Evolutionary conservation across 495 filamentous ascomycete species (phyloP).

Genomic region (Penicillium mononematosum): DNA sequence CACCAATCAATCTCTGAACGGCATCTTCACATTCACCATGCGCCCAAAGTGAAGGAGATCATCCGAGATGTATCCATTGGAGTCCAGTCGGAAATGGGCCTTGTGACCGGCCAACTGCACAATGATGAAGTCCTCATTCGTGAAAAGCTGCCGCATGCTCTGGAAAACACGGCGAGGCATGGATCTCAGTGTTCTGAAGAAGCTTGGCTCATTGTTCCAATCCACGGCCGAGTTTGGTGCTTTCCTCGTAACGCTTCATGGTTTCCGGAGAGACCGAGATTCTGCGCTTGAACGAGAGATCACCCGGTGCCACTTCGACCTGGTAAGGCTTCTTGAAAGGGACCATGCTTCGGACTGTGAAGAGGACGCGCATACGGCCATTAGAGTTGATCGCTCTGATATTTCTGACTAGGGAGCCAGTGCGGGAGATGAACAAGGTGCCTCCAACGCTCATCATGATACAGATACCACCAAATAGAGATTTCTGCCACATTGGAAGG

Average conservation of each 20-base stretch:
- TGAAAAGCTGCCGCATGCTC: slow-evolving; percentile 45
- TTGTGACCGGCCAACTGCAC: slow-evolving; percentile 44
- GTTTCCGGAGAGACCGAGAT: slow-evolving; percentile 32
- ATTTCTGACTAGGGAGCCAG: slow-evolving; percentile 33
- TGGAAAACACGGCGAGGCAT: slow-evolving; percentile 38
- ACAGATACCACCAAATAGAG: slow-evolving; percentile 41
- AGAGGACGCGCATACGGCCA: slow-evolving; percentile 34
- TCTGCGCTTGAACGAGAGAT: slow-evolving; percentile 23
- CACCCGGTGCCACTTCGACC: slow-evolving; percentile 29
- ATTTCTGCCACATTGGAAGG: slow-evolving; percentile 42
- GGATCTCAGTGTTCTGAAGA: slow-evolving; percentile 37
- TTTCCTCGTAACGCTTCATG: slow-evolving; percentile 24
- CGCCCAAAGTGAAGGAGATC: slow-evolving; percentile 41
- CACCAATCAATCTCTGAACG: background rate
- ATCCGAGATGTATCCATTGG: slow-evolving; percentile 37
- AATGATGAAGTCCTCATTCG: slow-evolving; percentile 47
- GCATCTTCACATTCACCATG: slow-evolving; percentile 22
- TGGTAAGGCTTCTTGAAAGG: slow-evolving; percentile 42
- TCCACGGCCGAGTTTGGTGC: slow-evolving; percentile 16
- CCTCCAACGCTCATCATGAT: slow-evolving; percentile 46
- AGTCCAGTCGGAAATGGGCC: slow-evolving; percentile 40
- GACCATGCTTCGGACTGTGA: slow-evolving; percentile 41
- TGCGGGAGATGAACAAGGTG: slow-evolving; percentile 39
- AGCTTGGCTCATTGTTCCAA: slow-evolving; percentile 20
- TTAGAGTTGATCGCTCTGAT: slow-evolving; percentile 38